Evolutionary conservation across 177 flowering plant species (phyloP), one percentile per base, ranked within the genome.

Genomic region (Vitis hybrid): DNA sequence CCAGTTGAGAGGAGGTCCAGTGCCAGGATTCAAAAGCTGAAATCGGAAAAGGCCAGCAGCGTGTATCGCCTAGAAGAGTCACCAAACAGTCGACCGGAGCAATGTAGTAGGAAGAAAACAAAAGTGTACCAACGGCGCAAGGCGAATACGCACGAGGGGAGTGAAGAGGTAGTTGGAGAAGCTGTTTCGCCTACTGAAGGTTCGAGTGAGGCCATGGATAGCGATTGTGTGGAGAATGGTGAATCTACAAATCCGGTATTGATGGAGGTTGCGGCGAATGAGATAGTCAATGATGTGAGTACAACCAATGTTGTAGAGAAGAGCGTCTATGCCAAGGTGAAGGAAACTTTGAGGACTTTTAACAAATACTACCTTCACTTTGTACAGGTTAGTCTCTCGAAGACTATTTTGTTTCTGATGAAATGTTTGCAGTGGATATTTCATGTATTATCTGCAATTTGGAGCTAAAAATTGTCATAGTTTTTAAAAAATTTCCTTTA

Each of bases 281-380:
- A 1, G 31, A 39, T 10, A 19, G 59, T n/a, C 9, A 66, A 4
- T 11, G 26, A 20, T 58, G 65, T 2, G 50, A 66, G 8, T 53
- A 55, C 18, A 2, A 66, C n/a, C 1, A 26, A 13, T 67, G 50
- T 50, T 71, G 69, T 29, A 13, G 81, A 72, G 63, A 84, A 78
- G 57, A 81, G 87, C 56, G 87, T 54, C 0, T 15, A 70, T 66
- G 78, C 82, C 0, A 76, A 66, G 69, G 94, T 86, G 50, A 88
- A 80, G 69, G 86, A 90, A 48, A 86, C 91, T 0, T 15, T 89
- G 10, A 80, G 94, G 75, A 48, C 74, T 18, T 91, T 87, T 70
- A 87, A 89, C 76, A 84, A 80, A 66, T 57, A 78, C 70, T 91
- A 83, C 67, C 93, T 91, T 14, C 89, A 85, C 26, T 78, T 83